Base-by-base conservation (phyloP, 345 rosid genomes). In the Psidium guajava region DNA sequence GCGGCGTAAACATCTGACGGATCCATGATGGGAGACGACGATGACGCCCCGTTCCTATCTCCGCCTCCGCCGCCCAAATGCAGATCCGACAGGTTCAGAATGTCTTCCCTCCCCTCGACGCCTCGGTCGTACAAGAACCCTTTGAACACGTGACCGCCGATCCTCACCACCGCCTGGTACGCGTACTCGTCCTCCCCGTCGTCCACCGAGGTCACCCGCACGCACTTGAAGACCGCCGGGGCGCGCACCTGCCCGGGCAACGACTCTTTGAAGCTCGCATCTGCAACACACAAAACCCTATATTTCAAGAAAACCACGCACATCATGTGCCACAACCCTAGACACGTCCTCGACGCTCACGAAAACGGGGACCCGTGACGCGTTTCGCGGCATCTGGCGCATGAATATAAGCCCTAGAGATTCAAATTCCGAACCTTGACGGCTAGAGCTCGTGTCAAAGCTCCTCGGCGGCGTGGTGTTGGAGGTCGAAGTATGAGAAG, bases 111-210 rank as follows among this genome's bases (percentile, higher is more conserved):
- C 22, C 90, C 84, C 87, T 93, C 97, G 83, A 87, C 89, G 74
- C 99, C 99, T 91, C 93, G 98, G 87, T 96, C 98, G 40, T 96
- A 96, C 54, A 97, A 88, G 89, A 97, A 90, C 83, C 99, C 99
- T 92, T 94, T 96, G 84, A 95, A 97, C 25, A 97, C 94, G 87
- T 90, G 99, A 24, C 99, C 98, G 11, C 96, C 95, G 54, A 97
- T 97, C 88, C 94, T 96, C 27, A 94, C 99, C 84, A 91, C 94
- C 7, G 99, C 99, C 82, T 97, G 98, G 83, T 97, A 97, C 1
- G 98, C 99, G 83, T 91, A 95, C 90, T 97, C 98, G 85, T 95
- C 99, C 49, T 93, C 97, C 1, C 98, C 99, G 9, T 91, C 99
- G 54, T 97, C 99, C 86, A 97, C 90, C 11, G 98, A 96, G 3